Conservation (phyloP, 2,329 filamentous ascomycete species). For the Lasiodiplodia theobromae region DNA sequence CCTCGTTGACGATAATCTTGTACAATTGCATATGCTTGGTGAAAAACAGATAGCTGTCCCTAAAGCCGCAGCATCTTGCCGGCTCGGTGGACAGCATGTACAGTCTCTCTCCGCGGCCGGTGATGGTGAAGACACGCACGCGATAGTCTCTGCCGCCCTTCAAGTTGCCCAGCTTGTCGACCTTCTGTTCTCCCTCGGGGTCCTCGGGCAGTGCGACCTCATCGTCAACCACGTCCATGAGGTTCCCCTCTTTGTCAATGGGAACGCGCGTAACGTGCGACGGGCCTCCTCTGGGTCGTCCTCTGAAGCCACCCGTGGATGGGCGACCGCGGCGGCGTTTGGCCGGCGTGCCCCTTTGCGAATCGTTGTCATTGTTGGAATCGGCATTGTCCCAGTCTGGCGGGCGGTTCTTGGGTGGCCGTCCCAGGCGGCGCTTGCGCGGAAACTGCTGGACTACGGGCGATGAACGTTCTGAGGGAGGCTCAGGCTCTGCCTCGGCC, state of each 20-base stretch:
- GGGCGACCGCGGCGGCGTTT: conserved; percentile 59
- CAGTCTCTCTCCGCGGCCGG: conserved; percentile 79
- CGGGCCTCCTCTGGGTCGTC: conserved; percentile 73
- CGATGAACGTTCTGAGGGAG: conserved; percentile 51
- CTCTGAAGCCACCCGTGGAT: conserved; percentile 68
- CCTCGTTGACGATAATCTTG: conserved; percentile 97
- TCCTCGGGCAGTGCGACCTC: conserved; percentile 91
- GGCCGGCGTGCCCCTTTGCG: conserved; percentile 57
- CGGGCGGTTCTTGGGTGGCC: conserved; percentile 83
- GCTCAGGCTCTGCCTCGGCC: conserved; percentile 51
- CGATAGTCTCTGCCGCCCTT: conserved; percentile 88
- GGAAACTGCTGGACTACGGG: conserved; percentile 65
- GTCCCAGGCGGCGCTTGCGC: conserved; percentile 77
- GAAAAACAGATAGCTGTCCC: conserved; percentile 98
- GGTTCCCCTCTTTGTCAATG: conserved; percentile 92
- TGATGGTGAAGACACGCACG: conserved; percentile 92
- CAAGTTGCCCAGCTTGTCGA: conserved; percentile 86
- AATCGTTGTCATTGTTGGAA: conserved; percentile 54
- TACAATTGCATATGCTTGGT: conserved; percentile 95
- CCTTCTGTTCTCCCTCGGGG: conserved; percentile 87
- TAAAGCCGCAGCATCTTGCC: conserved; percentile 93
- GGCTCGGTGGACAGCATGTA: conserved; percentile 99
- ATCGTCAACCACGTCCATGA: conserved; percentile 88
- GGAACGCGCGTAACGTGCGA: conserved; percentile 82
- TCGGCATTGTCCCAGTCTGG: conserved; percentile 76